Evolutionary conservation across 2,329 filamentous ascomycete species (phyloP).

Genomic region (Aspergillus sp.): DNA sequence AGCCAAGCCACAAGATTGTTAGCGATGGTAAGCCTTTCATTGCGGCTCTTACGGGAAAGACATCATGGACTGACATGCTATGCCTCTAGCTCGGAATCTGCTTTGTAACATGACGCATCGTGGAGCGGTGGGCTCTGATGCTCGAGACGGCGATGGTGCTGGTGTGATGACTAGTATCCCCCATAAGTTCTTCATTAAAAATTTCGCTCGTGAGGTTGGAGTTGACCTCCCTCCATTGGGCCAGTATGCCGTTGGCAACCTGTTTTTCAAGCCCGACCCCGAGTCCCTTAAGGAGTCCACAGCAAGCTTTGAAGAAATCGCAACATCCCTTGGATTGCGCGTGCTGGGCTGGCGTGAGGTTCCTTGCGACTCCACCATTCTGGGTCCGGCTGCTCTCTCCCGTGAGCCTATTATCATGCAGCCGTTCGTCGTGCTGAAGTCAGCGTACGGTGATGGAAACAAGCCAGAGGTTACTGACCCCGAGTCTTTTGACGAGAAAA

Average conservation of each 20-base stretch:
- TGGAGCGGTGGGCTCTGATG: conserved; percentile 95
- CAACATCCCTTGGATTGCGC: conserved; percentile 78
- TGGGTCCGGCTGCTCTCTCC: conserved; percentile 87
- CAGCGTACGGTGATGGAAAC: conserved; percentile 76
- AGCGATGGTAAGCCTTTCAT: conserved; percentile 73
- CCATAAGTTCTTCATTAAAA: conserved; percentile 97
- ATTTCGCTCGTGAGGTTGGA: conserved; percentile 87
- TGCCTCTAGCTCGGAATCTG: conserved; percentile 68
- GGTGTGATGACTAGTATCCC: conserved; percentile 99
- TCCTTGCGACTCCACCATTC: conserved; percentile 84
- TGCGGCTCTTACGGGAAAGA: background rate
- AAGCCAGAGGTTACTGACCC: conserved; percentile 74
- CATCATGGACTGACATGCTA: background rate
- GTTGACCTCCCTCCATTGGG: conserved; percentile 81
- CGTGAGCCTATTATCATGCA: conserved; percentile 93
- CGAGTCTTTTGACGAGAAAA: conserved; percentile 74
- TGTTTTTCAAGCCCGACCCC: conserved; percentile 97
- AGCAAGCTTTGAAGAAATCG: conserved; percentile 88
- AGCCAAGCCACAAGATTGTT: conserved; percentile 95
- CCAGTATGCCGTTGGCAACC: conserved; percentile 93
- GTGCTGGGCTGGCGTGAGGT: conserved; percentile 96
- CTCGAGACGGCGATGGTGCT: conserved; percentile 94
- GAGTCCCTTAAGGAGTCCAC: conserved; percentile 87
- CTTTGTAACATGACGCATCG: conserved; percentile 99
- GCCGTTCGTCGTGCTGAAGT: conserved; percentile 85